phyloP scores from a whole-genome alignment of 306 rosid species.

The Canavalia ensiformis region DNA sequence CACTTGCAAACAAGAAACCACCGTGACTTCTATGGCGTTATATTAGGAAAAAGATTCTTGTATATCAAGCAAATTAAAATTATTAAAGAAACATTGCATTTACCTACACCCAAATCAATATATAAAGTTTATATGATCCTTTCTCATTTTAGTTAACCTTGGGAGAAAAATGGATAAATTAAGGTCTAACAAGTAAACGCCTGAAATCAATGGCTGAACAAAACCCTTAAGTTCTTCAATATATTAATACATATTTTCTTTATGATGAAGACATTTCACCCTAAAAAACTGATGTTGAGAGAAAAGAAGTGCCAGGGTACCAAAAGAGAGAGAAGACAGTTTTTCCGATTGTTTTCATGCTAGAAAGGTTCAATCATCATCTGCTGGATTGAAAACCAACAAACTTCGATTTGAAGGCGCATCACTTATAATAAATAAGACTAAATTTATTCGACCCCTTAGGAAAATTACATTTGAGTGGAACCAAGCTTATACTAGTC shows the following conservation, averaged over 20 bases:
- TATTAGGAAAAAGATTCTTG: not conserved
- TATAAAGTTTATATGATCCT: not conserved
- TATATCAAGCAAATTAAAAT: not conserved
- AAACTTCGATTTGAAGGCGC: not conserved
- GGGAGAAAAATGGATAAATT: not conserved
- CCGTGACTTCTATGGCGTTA: not conserved
- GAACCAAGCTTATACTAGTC: conserved; percentile 1
- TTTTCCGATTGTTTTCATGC: not conserved
- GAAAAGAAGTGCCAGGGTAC: not conserved
- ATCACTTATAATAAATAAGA: not conserved
- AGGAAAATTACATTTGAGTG: not conserved
- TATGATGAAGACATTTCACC: not conserved
- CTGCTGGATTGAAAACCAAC: not conserved
- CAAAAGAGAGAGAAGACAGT: not conserved
- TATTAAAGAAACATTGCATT: not conserved
- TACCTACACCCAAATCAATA: not conserved
- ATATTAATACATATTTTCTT: not conserved
- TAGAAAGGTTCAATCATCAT: not conserved
- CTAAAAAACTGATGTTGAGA: not conserved
- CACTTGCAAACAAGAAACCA: not conserved
- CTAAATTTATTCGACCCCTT: conserved; percentile 18
- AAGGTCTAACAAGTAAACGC: conserved; percentile 1
- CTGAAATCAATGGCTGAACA: not conserved
- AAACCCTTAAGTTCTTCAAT: not conserved
- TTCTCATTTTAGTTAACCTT: not conserved